Evolutionary conservation across 257 asterid genomes (phyloP), one percentile per base, ranked within the genome.

Genomic region (Orobanche coerulescens): DNA sequence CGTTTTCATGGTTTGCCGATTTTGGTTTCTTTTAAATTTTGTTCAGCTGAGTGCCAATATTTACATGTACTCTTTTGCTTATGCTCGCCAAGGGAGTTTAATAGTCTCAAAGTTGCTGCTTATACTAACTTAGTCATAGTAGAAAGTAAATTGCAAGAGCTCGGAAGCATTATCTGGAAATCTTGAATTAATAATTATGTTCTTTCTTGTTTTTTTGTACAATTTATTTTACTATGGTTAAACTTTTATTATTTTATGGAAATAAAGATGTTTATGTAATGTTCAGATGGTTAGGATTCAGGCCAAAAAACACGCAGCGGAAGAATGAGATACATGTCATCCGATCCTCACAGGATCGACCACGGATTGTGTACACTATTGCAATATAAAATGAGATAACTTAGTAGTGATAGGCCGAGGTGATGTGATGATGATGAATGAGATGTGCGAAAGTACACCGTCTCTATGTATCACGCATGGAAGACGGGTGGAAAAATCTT

Each of bases 21-120:
- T 39, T 58, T 58, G 7, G 9, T 11, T 58, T 16, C 34, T 48
- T 34, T 57, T 31, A n/a, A n/a, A 40, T 13, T 13, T n/a, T 42
- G 0, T 43, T 8, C 9, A 13, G 2, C 48, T 42, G 16, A 19
- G n/a, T 34, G 44, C 67, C 48, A 56, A 22, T 46, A 23, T 23
- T 56, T 60, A 25, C 13, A 0, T 4, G 24, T 6, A 9, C 18
- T 43, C 26, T 57, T 15, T 50, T 61, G 53, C 64, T 58, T 28
- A 51, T 55, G 65, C n/a, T 57, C 13, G 31, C 6, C 50, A 71
- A 60, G n/a, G 40, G 36, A 65, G 47, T 65, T 62, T 54, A 10
- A 50, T 54, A 22, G 37, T 62, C 53, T 15, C 11, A 9, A 18
- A 30, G 36, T 30, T 56, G 56, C 4, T 57, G 26, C 5, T 13